phyloP scores from a whole-genome alignment of 257 asterid genomes.

The Fraxinus anomala region DNA sequence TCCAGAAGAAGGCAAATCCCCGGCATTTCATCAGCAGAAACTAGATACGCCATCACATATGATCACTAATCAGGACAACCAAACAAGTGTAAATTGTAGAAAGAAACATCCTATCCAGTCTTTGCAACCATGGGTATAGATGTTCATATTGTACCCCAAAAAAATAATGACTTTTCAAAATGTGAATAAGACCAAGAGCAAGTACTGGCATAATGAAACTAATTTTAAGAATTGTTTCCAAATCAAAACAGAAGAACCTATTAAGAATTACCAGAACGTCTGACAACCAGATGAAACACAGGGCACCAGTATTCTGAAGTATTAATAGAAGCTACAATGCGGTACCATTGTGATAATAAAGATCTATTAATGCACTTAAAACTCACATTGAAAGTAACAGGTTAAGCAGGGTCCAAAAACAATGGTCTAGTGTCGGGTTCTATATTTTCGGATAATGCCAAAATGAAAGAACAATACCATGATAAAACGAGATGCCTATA shows the following conservation, averaged over 20 bases:
- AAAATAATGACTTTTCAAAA: neutral
- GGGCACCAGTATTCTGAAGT: neutral
- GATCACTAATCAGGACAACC: neutral
- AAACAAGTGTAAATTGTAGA: neutral
- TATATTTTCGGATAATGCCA: neutral
- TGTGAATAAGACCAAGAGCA: neutral
- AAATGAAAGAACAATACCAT: neutral
- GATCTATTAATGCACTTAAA: neutral
- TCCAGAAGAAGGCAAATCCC: conserved; percentile 13
- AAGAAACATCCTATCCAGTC: neutral
- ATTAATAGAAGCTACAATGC: neutral
- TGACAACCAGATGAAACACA: neutral
- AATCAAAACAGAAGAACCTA: neutral
- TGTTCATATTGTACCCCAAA: neutral
- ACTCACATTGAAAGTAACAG: neutral
- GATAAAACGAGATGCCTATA: neutral
- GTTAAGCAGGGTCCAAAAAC: neutral
- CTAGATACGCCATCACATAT: neutral
- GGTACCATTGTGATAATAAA: neutral
- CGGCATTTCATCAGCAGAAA: neutral
- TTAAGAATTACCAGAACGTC: conserved; percentile 1
- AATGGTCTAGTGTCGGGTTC: neutral
- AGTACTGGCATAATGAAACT: neutral
- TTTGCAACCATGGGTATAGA: neutral
- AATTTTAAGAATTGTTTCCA: neutral